phyloP scores from a whole-genome alignment of 306 rosid genomes.

The Trichosanthes cucumerina region DNA sequence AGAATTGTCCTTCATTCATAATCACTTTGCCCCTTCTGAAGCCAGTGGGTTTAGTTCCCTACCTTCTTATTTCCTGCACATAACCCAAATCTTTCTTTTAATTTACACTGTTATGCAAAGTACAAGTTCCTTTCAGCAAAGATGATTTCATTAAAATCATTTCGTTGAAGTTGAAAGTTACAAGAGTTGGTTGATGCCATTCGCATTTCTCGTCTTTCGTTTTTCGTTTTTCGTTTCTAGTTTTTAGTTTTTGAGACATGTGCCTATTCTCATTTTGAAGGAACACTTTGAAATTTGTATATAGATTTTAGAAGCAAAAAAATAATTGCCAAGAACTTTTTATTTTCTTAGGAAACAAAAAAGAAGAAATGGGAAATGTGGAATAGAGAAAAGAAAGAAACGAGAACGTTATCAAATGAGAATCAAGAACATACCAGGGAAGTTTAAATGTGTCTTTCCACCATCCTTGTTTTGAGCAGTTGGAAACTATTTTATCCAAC shows the following conservation, averaged over 20 bases:
- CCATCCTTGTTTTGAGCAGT: constrained; percentile 93
- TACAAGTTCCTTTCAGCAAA: not conserved
- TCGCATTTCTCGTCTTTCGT: not conserved
- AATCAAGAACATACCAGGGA: constrained; percentile 62
- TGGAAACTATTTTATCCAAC: constrained; percentile 70
- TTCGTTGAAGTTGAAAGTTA: not conserved
- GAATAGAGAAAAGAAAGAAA: no score
- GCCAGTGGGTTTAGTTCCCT: constrained; percentile 7
- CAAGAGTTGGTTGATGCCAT: not conserved
- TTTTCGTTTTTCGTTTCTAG: not conserved
- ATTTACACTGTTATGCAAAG: not conserved
- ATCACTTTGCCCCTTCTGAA: constrained; percentile 7
- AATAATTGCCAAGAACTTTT: not conserved
- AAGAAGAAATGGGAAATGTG: not conserved
- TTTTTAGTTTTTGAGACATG: not conserved
- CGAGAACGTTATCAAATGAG: not conserved
- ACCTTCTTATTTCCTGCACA: constrained; percentile 12
- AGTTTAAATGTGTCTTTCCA: constrained; percentile 98
- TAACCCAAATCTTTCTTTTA: not conserved
- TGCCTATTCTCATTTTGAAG: not conserved
- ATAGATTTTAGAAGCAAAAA: not conserved
- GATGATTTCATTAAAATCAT: not conserved
- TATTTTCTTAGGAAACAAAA: not conserved
- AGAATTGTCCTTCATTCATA: not conserved
- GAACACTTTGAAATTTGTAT: not conserved